Base-by-base conservation (phyloP, 805 yeast genomes). In the Teunomyces atbi region DNA sequence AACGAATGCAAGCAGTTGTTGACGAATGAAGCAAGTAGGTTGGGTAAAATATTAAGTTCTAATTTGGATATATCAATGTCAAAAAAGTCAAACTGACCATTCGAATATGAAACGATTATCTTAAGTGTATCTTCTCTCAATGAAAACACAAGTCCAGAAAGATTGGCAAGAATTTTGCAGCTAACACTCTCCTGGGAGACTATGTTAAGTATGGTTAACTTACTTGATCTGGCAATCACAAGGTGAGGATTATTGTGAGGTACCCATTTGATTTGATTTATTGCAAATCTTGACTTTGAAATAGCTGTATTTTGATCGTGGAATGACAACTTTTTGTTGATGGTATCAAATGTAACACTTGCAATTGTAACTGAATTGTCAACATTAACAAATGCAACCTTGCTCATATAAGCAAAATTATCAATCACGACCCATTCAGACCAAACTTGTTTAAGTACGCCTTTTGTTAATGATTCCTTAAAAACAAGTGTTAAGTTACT, bases 1-100 rank as follows among this genome's bases (percentile, higher is more conserved):
- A 46, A 61, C 6, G 57, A 56, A 44, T 57, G 53, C 16, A 65
- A 46, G 13, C 50, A 45, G 36, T 51, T 62, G 11, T 46, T 44
- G 6, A 62, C 55, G 45, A 63, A 59, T 5, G 51, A 48, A 8
- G 49, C 41, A 19, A 62, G 45, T 27, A 39, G 37, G 12, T 48
- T 39, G n/a, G 39, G 41, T 3, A 44, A 44, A 35, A 7, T 28
- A 16, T 23, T 26, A 12, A 18, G 20, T n/a, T 26, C n/a, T 19
- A 28, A 38, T n/a, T 41, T 35, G 3, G 36, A 18, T 2, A 39
- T 6, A 21, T 51, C 46, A 12, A 55, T 39, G 10, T 30, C 21
- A 18, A 51, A 45, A 0, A 55, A 46, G 23, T 53, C 55, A 33
- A 62, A 59, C 7, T 41, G 44, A 2, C 65, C 65, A 41, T 53